A percentile compares a stretch with the other conserved stretches of the same genome.
Evolutionary conservation across 768 basidiomycete species (phyloP).

Genomic region (Agaricus bisporus): DNA sequence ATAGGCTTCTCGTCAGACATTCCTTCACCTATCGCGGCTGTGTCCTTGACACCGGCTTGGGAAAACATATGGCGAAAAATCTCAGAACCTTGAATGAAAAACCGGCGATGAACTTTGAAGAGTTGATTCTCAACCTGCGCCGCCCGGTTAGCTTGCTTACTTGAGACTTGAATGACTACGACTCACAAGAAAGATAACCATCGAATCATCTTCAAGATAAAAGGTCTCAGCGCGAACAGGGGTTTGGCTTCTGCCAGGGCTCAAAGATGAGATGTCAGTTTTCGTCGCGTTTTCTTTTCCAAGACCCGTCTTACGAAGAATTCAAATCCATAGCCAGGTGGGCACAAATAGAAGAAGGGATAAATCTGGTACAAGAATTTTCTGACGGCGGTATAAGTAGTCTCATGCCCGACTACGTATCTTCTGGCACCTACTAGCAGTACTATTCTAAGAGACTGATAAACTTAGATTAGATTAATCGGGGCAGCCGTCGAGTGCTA

Average conservation of each 20-base stretch:
- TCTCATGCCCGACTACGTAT: too few species aligned
- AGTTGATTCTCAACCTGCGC: conserved; percentile 27
- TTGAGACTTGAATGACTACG: neutral
- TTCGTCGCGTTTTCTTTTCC: too few species aligned
- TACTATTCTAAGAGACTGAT: too few species aligned
- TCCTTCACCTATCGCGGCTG: conserved; percentile 21
- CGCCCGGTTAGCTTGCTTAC: neutral
- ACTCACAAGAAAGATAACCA: conserved; percentile 18
- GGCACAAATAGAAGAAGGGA: too few species aligned
- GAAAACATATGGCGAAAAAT: conserved; percentile 33
- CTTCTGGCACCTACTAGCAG: too few species aligned
- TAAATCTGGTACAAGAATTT: too few species aligned
- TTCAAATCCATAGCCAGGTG: too few species aligned
- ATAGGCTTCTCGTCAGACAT: conserved; percentile 26
- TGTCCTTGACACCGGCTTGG: conserved; percentile 11
- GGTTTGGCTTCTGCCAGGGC: neutral
- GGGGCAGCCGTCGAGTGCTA: too few species aligned
- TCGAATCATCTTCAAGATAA: conserved; percentile 15
- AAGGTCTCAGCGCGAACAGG: conserved; percentile 6
- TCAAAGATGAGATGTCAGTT: too few species aligned
- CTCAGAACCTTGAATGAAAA: conserved; percentile 31
- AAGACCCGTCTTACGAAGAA: too few species aligned
- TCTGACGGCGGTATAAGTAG: too few species aligned
- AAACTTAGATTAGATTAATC: too few species aligned
- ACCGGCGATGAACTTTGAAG: conserved; percentile 30